Conservation (phyloP, 345 rosid genomes). For the Viola odorata region DNA sequence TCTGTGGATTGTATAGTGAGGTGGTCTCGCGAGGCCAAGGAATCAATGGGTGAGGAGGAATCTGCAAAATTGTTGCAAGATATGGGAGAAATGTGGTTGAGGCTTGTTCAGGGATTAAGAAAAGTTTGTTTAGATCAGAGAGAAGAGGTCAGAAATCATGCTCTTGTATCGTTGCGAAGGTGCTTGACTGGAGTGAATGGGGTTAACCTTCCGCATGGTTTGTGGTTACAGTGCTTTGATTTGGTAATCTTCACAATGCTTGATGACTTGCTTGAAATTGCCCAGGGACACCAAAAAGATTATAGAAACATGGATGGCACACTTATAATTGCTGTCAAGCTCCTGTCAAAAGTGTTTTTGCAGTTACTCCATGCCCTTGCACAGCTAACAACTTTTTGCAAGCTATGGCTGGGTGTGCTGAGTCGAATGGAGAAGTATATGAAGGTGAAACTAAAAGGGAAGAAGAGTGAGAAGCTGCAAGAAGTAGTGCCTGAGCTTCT, state of each 20-base stretch:
- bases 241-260: slow-evolving; percentile 46
- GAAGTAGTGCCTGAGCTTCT: slow-evolving; percentile 64
- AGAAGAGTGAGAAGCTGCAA: slow-evolving; percentile 45
- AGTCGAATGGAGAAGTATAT: slow-evolving; percentile 51
- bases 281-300: slow-evolving; percentile 40
- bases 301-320: slow-evolving; percentile 56
- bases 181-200: slow-evolving; percentile 47
- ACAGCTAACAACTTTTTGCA: slow-evolving; percentile 55
- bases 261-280: slow-evolving; percentile 44
- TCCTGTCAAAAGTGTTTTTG: slow-evolving; percentile 54
- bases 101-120: slow-evolving; percentile 52
- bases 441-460: slow-evolving; percentile 56
- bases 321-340: slow-evolving; percentile 51
- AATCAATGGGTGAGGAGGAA: slow-evolving; percentile 38
- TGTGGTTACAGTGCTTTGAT: slow-evolving; percentile 71
- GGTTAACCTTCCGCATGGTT: slow-evolving; percentile 37
- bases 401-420: slow-evolving; percentile 64
- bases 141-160: slow-evolving; percentile 68
- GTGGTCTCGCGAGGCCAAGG: slow-evolving; percentile 60
- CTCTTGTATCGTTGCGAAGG: slow-evolving; percentile 44
- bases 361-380: slow-evolving; percentile 52
- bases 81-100: slow-evolving; percentile 76
- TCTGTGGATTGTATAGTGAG: slow-evolving; percentile 60
- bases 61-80: slow-evolving; percentile 45
- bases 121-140: slow-evolving; percentile 57